These are phyloP conservation scores for Guyanaporus albipodus DNA, from an alignment of 768 basidiomycete species.

Conservation along the genomic window DNA sequence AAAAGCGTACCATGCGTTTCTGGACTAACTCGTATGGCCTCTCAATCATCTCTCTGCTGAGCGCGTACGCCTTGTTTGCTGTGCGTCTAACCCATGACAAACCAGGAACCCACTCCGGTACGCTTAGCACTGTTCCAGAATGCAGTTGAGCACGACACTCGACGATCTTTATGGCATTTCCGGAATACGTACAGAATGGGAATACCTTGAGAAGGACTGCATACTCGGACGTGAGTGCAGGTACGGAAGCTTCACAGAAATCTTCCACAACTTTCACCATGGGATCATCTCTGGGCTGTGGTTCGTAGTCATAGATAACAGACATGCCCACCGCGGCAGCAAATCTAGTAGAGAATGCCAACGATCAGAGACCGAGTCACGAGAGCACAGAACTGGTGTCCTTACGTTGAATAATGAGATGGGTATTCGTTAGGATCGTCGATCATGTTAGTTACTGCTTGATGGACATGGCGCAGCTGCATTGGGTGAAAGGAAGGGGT, in stretches of 20 bases:
- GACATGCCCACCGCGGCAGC: constrained; percentile 29
- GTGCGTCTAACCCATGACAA: constrained; percentile 31
- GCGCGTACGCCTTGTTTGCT: constrained; percentile 13
- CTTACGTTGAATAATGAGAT: constrained; percentile 7
- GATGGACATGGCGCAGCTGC: constrained; percentile 9
- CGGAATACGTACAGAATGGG: not conserved
- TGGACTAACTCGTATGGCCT: not conserved
- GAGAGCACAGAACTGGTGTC: not conserved
- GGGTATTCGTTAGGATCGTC: constrained; percentile 1
- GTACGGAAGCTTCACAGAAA: not conserved
- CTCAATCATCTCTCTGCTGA: not conserved
- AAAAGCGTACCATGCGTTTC: not conserved
- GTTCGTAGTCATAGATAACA: constrained; percentile 14
- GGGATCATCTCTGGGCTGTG: not conserved
- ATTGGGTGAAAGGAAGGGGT: constrained; percentile 7
- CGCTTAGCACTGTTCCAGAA: not conserved
- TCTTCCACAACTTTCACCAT: not conserved
- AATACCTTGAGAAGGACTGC: constrained; percentile 12
- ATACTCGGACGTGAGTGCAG: constrained; percentile 8
- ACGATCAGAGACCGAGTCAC: not conserved
- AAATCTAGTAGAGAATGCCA: constrained; percentile 24
- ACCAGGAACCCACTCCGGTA: constrained; percentile 36
- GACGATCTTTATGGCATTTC: not conserved
- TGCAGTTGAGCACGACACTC: not conserved
- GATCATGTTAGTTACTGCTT: constrained; percentile 4